phyloP scores from a whole-genome alignment of 768 basidiomycete genomes.

The Macrolepiota fuliginosa region DNA sequence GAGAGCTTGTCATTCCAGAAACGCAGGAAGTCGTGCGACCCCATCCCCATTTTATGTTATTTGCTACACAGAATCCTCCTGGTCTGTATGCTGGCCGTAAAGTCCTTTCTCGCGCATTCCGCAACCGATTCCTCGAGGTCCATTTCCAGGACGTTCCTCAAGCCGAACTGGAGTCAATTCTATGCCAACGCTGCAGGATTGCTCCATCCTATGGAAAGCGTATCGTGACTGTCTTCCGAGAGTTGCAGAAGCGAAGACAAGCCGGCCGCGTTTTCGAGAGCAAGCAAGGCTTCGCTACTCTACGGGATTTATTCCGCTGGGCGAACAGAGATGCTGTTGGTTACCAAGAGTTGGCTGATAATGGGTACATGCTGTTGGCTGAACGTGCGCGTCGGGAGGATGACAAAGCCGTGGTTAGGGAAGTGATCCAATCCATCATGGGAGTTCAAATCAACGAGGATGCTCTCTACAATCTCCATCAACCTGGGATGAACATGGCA shows the following conservation, averaged over 20 bases:
- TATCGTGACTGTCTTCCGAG: conserved; percentile 90
- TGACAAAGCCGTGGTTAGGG: conserved; percentile 87
- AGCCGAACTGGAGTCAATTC: conserved; percentile 86
- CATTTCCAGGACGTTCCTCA: conserved; percentile 98
- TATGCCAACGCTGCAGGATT: conserved; percentile 90
- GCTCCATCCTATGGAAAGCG: conserved; percentile 90
- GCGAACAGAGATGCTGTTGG: conserved; percentile 86
- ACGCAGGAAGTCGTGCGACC: conserved; percentile 93
- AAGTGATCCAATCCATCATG: conserved; percentile 88
- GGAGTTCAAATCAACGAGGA: conserved; percentile 78
- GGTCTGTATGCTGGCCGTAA: conserved; percentile 96
- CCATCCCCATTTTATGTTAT: conserved; percentile 96
- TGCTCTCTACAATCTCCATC: conserved; percentile 60
- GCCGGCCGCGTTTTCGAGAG: conserved; percentile 93
- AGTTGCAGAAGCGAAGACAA: conserved; percentile 90
- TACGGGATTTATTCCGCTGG: conserved; percentile 98
- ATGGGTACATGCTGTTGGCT: conserved; percentile 96
- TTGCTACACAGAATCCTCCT: conserved; percentile 97
- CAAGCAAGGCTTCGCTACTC: conserved; percentile 94
- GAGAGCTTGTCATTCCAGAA: conserved; percentile 93
- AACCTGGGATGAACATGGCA: conserved; percentile 35
- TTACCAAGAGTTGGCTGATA: conserved; percentile 90
- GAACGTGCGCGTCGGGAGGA: conserved; percentile 84
- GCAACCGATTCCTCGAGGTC: conserved; percentile 96
- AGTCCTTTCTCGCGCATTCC: conserved; percentile 90